Evolutionary conservation across 192 early-diverging fungal genomes (phyloP), one percentile per base, ranked within the genome.

Genomic region (Pilaira anomala): DNA sequence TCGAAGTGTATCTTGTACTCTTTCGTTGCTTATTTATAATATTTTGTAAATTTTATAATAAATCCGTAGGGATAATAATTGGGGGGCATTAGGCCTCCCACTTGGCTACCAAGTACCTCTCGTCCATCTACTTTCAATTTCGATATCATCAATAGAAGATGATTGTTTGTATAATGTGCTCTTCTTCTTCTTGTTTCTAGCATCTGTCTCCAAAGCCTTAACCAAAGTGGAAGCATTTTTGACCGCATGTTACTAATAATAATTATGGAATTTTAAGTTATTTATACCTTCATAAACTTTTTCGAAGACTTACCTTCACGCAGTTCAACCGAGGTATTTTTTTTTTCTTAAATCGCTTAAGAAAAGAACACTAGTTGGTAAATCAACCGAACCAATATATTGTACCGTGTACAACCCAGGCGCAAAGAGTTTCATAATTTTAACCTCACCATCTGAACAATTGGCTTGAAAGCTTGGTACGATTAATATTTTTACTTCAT

Each of bases 261-360:
- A 7, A 49, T 5, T 11, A 50, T 50, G 8, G 48, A 24, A 50
- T 50, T 50, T 50, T 50, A 11, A 50, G 22, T 50, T 50, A 50
- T 50, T 50, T 50, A n/a, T n/a, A 36, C 4, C 2, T 50, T 50
- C 4, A 50, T 5, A 19, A 0, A 21, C 19, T 50, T 50, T 21
- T 50, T 22, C 21, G 2, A 50, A 50, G 21, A 2, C 13, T 50
- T 50, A 50, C 48, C 22, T 50, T 50, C 14, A 21, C 22, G 18
- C 11, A 50, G 1, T 11, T 21, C 18, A 21, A 50, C 22, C 48
- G 2, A 24, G 48, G 1, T 50, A 50, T 50, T 1, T 22, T 1
- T 50, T 50, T 7, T 50, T 50, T 24, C 48, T 50, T 22, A 50
- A 1, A 22, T 50, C 48, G 12, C 25, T 11, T 7, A 50, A 50